Evolutionary conservation across 441 rosid genomes (phyloP).

Genomic region (Erodium texanum): DNA sequence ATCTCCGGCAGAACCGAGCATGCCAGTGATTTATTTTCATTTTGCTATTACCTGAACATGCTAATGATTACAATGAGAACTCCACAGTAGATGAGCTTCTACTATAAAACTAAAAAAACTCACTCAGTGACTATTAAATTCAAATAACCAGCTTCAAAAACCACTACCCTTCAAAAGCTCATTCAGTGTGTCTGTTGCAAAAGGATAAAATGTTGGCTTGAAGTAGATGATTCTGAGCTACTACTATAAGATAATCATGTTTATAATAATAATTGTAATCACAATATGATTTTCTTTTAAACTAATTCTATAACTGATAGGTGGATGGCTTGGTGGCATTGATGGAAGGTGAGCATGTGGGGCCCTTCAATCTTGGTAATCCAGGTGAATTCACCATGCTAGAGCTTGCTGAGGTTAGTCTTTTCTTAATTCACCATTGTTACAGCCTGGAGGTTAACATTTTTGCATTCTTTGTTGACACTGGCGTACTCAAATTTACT

Average conservation of each 20-base stretch:
- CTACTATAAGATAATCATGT: not conserved
- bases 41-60: too few relatives aligned
- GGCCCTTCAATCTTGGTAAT: conserved; percentile 34
- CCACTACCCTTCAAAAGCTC: not conserved
- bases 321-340: conserved; percentile 85
- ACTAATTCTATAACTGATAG: conserved; percentile 26
- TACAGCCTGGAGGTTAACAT: not conserved
- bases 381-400: conserved; percentile 77
- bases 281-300: not conserved
- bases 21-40: too few relatives aligned
- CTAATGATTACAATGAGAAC: too few relatives aligned
- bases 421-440: not conserved
- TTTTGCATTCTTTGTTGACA: not conserved
- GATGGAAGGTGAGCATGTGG: conserved; percentile 88
- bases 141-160: too few relatives aligned
- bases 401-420: conserved; percentile 88
- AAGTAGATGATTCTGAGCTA: not conserved
- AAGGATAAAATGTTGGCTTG: not conserved
- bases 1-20: not conserved
- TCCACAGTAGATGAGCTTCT: not conserved
- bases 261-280: too few relatives aligned
- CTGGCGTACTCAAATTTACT: not conserved
- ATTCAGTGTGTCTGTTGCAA: not conserved
- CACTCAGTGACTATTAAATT: not conserved
- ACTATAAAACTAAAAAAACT: not conserved